Evolutionary conservation across 208 protist genomes (phyloP), one percentile per base, ranked within the genome.

Genomic region (Lotmaria passim): DNA sequence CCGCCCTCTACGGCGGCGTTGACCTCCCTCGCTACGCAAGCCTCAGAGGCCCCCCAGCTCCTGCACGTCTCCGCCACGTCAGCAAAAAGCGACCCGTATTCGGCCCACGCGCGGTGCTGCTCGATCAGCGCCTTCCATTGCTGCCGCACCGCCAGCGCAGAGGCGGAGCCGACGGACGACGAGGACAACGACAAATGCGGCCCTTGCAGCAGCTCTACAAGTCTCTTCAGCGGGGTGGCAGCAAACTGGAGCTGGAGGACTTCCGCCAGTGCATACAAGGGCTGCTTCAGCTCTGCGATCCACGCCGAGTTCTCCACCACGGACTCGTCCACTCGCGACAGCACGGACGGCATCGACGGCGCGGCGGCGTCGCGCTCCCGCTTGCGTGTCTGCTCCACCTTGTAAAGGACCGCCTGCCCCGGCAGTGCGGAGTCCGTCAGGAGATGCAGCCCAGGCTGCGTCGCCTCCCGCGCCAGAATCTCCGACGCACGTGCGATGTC

Each of bases 401-500:
- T 15, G 62, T 81, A 93, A 0, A 77, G 57, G 3, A 70, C n/a
- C 44, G 85, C 55, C 14, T 58, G 24, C 2, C 85, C 85, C 6
- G 78, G 75, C 50, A 93, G 46, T 12, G 58, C 51, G 51, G 86
- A 81, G 64, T 78, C 58, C 36, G 60, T 73, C 52, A 96, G 63
- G 6, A 82, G 65, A 52, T 96, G 83, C 33, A 96, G 62, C 15
- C 91, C 91, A 14, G 87, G 65, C 34, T 83, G 72, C 7, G 57
- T 52, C 7, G 47, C 44, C 65, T 92, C 87, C 7, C 56, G 39
- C 23, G 66, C 26, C 36, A 96, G 43, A 14, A 93, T 73, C 19
- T 61, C 47, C 31, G 73, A 7, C 33, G 91, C 87, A 28, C 65
- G 48, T 30, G 69, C 63, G 23, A 93, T 55, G 2, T 58, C 43